phyloP scores from a whole-genome alignment of 1,284 basidiomycete species.

The Cutaneotrichosporon dermatis region DNA sequence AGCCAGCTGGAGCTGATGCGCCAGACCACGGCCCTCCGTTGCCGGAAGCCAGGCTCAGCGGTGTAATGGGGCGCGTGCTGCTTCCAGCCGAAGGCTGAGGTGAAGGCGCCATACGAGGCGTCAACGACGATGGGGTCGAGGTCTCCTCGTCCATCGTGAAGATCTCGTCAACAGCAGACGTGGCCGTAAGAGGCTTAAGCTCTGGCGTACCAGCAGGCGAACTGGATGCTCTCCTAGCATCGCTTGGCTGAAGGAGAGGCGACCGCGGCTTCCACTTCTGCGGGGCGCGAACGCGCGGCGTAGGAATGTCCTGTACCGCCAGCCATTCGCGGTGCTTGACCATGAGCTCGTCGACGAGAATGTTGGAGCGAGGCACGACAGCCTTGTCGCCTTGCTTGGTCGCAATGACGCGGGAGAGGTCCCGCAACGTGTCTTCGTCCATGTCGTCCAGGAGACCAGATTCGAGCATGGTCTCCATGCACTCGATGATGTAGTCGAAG shows the following conservation, averaged over 20 bases:
- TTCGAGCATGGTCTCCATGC: conserved; percentile 86
- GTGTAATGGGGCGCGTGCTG: conserved; percentile 51
- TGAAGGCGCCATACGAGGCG: conserved; percentile 9
- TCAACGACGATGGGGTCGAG: conserved; percentile 12
- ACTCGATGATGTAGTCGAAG: conserved; percentile 75
- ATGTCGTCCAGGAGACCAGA: conserved; percentile 69
- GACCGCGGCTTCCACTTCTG: conserved; percentile 50
- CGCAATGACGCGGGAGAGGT: conserved; percentile 62
- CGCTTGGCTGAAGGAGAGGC: conserved; percentile 54
- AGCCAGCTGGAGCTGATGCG: too few relatives aligned
- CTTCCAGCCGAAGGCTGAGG: conserved; percentile 21
- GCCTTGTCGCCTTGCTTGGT: conserved; percentile 64
- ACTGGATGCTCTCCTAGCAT: conserved; percentile 24
- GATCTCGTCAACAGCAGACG: conserved; percentile 40
- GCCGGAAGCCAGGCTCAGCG: conserved; percentile 42
- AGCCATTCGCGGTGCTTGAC: conserved; percentile 71
- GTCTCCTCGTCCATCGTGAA: conserved; percentile 51
- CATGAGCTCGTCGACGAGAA: conserved; percentile 60
- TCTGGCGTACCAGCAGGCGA: conserved; percentile 13
- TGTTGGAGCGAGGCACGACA: conserved; percentile 60
- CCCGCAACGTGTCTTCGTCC: conserved; percentile 61
- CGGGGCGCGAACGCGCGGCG: conserved; percentile 55
- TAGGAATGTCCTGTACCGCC: conserved; percentile 73
- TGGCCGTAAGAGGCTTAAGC: conserved; percentile 25
- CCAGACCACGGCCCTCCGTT: background rate